A percentile compares a stretch with the other conserved stretches of the same genome.
phyloP scores from a whole-genome alignment of 306 rosid species.

The Prunus armeniaca region DNA sequence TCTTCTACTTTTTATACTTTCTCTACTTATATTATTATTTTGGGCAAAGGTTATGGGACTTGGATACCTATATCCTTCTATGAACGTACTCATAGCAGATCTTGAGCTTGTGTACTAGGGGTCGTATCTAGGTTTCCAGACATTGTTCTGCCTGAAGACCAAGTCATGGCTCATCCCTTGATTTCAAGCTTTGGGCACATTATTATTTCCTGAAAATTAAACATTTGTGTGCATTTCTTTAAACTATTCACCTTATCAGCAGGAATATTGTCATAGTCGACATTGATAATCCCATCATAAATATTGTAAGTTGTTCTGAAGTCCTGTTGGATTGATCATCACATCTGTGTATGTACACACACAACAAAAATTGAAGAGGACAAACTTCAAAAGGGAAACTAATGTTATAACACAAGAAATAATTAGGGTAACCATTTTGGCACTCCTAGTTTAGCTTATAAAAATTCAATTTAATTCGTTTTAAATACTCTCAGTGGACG shows the following conservation, averaged over 20 bases:
- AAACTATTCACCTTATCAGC: conserved; percentile 20
- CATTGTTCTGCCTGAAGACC: no score
- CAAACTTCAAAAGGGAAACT: neutral
- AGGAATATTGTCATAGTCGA: conserved; percentile 25
- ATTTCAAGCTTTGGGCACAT: neutral
- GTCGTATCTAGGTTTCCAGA: no score
- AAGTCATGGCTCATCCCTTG: no score
- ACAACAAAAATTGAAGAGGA: neutral
- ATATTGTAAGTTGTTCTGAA: conserved; percentile 31
- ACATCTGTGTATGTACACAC: conserved; percentile 2
- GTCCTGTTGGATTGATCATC: neutral
- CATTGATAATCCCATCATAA: conserved; percentile 24
- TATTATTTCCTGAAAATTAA: neutral
- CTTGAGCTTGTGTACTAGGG: no score
- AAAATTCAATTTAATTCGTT: no score
- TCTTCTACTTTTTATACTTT: no score
- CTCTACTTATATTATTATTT: no score
- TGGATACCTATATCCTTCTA: no score
- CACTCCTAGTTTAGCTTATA: neutral
- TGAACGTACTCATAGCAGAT: no score
- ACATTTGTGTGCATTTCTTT: neutral
- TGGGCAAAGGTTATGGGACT: no score
- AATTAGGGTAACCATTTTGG: neutral
- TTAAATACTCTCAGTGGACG: no score
- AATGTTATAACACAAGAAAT: no score